Evolutionary conservation across 371 early-diverging fungal genomes (phyloP).

Genomic region (Chytridiales sp.): DNA sequence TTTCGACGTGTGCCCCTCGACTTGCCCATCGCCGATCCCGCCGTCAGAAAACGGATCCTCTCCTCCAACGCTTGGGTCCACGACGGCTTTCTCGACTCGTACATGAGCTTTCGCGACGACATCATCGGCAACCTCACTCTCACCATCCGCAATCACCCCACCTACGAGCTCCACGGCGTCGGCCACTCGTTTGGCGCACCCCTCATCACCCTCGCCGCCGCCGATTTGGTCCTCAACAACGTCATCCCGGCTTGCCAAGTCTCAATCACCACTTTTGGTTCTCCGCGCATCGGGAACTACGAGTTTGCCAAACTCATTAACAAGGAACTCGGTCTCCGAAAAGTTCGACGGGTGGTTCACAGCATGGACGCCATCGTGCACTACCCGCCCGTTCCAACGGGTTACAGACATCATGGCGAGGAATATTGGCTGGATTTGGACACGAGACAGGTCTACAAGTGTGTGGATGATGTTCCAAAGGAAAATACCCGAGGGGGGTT

Average conservation of each 20-base stretch:
- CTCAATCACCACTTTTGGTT: neutral
- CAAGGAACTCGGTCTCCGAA: neutral
- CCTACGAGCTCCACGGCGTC: neutral
- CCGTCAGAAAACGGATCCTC: too few relatives aligned
- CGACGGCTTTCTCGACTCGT: neutral
- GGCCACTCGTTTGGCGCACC: constrained; percentile 1
- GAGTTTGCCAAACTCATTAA: neutral
- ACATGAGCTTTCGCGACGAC: neutral
- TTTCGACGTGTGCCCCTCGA: neutral
- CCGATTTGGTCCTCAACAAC: neutral
- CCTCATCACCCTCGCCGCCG: neutral
- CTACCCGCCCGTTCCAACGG: neutral
- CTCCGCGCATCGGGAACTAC: constrained; percentile 4
- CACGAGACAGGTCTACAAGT: neutral
- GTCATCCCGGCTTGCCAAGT: neutral
- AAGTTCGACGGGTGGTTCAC: constrained; percentile 2
- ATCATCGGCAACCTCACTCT: neutral
- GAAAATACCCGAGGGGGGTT: too few relatives aligned
- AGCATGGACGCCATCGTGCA: neutral
- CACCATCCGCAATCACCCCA: neutral
- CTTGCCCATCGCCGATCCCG: neutral
- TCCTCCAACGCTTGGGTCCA: constrained; percentile 11
- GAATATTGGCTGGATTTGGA: constrained; percentile 1
- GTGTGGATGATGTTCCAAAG: too few relatives aligned
- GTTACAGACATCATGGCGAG: neutral